phyloP scores from a whole-genome alignment of 768 basidiomycete genomes.

The Leccinellum luteum region DNA sequence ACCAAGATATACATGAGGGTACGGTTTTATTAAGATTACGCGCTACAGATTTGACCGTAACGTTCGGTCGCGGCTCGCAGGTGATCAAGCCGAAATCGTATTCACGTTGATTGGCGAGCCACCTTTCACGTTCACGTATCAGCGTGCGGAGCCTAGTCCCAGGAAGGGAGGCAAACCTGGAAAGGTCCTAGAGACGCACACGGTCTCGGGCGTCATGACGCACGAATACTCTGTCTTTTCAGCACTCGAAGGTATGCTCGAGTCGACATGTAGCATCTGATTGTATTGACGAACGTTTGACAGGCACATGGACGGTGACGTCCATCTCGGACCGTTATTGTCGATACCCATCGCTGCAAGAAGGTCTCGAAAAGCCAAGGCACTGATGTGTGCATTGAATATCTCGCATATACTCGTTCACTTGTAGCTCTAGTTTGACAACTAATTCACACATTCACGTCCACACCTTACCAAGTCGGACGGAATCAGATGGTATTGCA shows the following conservation, averaged over 20 bases:
- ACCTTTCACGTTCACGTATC: slow-evolving; percentile 96
- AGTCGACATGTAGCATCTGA: background rate
- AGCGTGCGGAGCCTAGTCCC: slow-evolving; percentile 68
- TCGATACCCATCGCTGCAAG: slow-evolving; percentile 77
- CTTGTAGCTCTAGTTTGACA: slow-evolving; percentile 23
- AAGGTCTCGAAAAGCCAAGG: slow-evolving; percentile 38
- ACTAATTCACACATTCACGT: slow-evolving; percentile 3
- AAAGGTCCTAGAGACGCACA: slow-evolving; percentile 89
- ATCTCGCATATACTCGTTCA: slow-evolving; percentile 25
- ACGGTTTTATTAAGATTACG: background rate
- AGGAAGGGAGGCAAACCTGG: slow-evolving; percentile 69
- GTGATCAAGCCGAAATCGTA: slow-evolving; percentile 90
- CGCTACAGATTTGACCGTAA: background rate
- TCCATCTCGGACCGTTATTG: slow-evolving; percentile 90
- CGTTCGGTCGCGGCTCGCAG: slow-evolving; percentile 34
- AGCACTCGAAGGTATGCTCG: slow-evolving; percentile 78
- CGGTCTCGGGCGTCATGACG: slow-evolving; percentile 72
- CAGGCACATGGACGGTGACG: slow-evolving; percentile 90
- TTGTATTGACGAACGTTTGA: slow-evolving; percentile 3
- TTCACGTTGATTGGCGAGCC: slow-evolving; percentile 90
- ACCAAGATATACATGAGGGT: slow-evolving; percentile 92
- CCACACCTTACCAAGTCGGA: background rate
- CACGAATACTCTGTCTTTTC: slow-evolving; percentile 90
- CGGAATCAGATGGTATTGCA: slow-evolving; percentile 3
- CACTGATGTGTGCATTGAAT: too few species aligned